phyloP scores from a whole-genome alignment of 2,329 filamentous ascomycete species.

The Scedosporium apiospermum region DNA sequence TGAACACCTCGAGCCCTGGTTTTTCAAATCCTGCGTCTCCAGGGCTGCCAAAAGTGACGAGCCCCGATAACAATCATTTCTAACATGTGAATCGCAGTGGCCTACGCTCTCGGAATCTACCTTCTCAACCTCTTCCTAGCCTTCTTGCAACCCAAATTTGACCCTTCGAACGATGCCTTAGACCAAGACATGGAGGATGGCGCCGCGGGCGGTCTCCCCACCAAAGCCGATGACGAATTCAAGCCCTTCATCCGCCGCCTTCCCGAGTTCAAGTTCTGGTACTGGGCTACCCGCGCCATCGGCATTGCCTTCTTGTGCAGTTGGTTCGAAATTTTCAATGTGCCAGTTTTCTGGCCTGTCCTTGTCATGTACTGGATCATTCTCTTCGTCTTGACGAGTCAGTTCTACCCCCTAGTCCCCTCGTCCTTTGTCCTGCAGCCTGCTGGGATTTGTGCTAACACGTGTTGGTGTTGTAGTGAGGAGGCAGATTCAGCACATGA shows the following conservation, averaged over 20 bases:
- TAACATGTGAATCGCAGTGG: slow-evolving; percentile 40
- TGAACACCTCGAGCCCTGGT: slow-evolving; percentile 12
- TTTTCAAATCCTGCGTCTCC: background rate
- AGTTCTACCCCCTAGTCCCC: slow-evolving; percentile 27
- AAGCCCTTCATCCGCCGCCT: slow-evolving; percentile 91
- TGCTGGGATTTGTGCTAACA: background rate
- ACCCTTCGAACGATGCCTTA: slow-evolving; percentile 81
- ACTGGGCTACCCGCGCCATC: slow-evolving; percentile 83
- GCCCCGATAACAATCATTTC: background rate
- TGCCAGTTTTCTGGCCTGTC: slow-evolving; percentile 98
- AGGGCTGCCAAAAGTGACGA: background rate
- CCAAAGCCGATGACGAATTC: slow-evolving; percentile 96
- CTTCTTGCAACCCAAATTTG: slow-evolving; percentile 97
- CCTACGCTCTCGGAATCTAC: slow-evolving; percentile 96
- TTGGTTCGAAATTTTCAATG: slow-evolving; percentile 90
- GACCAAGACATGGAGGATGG: slow-evolving; percentile 97
- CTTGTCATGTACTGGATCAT: slow-evolving; percentile 98
- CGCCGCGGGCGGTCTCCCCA: slow-evolving; percentile 70
- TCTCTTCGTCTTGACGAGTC: slow-evolving; percentile 89
- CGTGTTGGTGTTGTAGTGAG: slow-evolving; percentile 55
- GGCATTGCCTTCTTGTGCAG: slow-evolving; percentile 75
- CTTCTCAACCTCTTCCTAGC: slow-evolving; percentile 98
- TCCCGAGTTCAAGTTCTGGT: slow-evolving; percentile 99
- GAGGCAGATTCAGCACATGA: slow-evolving; percentile 99
- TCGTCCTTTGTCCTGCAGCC: background rate